phyloP scores from a whole-genome alignment of 2,329 filamentous ascomycete genomes.

The Sporothrix brasiliensis region DNA sequence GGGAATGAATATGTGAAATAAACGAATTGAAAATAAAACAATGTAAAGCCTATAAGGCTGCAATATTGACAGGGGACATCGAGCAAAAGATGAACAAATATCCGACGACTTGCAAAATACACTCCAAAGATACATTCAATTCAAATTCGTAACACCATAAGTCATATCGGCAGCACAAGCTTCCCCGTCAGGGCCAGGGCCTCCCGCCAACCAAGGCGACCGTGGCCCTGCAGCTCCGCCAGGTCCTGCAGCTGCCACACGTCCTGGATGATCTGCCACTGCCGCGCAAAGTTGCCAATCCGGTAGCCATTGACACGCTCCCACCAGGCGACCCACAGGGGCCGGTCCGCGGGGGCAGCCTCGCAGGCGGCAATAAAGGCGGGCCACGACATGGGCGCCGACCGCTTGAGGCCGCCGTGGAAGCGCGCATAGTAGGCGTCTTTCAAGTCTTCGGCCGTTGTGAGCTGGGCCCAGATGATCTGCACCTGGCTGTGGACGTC shows the following conservation, averaged over 20 bases:
- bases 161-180: conserved; percentile 9
- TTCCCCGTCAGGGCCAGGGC: not conserved
- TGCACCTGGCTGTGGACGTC: not conserved
- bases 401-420: not conserved
- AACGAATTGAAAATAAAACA: not conserved
- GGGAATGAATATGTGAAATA: not conserved
- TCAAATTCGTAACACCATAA: not conserved
- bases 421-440: conserved; percentile 1
- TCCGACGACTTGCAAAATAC: too few species aligned
- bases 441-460: conserved; percentile 29
- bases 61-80: too few species aligned
- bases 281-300: conserved; percentile 59
- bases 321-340: conserved; percentile 27
- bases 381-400: conserved; percentile 33
- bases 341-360: not conserved
- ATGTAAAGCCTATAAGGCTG: too few species aligned
- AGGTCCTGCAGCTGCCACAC: conserved; percentile 51
- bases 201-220: conserved; percentile 24
- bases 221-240: not conserved
- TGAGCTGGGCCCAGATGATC: conserved; percentile 7
- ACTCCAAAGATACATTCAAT: not conserved
- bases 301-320: conserved; percentile 23
- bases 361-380: conserved; percentile 29
- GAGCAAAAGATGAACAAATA: too few species aligned
- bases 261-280: conserved; percentile 63